Evolutionary conservation across 768 basidiomycete species (phyloP), one percentile per base, ranked within the genome.

Genomic region (Phylloporus rhodoxanthus): DNA sequence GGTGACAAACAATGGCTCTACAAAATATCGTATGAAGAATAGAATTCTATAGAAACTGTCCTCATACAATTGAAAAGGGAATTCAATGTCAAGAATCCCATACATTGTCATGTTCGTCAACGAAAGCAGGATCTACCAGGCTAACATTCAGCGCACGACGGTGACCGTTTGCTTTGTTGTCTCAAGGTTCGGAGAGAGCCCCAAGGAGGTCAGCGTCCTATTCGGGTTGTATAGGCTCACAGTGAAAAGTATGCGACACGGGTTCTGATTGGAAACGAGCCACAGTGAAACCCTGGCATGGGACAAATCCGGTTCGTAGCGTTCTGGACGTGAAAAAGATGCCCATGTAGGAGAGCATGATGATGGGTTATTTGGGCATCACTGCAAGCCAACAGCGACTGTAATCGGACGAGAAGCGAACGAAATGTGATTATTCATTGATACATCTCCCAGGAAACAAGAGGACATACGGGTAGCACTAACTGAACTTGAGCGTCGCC

Each of bases 221-320:
- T 15, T 34, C 7, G 11, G 15, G 48, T 26, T 6, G 14, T 20
- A 43, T 52, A 19, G 25, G 68, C 74, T 63, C 55, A 77, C 73
- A 77, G 63, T 8, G 67, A 43, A 15, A 70, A 45, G 55, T 75
- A 72, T 8, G 59, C 62, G 3, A 74, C 69, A n/a, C 61, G 64
- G 17, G 57, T 47, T 5, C 75, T 74, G 25, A 54, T 46, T 1
- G 56, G 0, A 8, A 59, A 14, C 3, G 19, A 40, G 21, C 61
- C 4, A 78, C 65, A 3, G 72, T 70, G 50, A 76, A 74, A 53
- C 76, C 75, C 48, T 79, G 62, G 60, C 75, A 70, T 10, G 75
- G 6, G 59, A 57, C 48, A 67, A 63, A 23, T 60, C 52, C 2
- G 30, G 5, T 10, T 66, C 52, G 17, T 71, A 58, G 42, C 57